Evolutionary conservation across 106 monocot species (phyloP).

Genomic region (Dendrobium huoshanense): DNA sequence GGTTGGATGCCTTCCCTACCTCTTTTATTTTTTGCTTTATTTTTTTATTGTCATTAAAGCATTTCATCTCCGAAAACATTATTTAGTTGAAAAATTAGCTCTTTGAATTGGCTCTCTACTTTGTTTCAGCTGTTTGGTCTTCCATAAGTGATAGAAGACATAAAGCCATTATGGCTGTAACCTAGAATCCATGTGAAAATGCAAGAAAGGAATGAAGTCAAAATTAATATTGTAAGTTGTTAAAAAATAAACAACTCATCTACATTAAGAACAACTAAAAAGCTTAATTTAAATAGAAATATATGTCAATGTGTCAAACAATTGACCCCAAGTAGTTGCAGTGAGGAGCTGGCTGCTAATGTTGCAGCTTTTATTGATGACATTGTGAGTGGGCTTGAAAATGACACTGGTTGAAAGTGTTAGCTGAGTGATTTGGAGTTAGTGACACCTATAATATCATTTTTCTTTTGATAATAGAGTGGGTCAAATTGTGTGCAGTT

Average conservation of each 20-base stretch:
- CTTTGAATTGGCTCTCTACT: background rate
- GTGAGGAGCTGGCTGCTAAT: background rate
- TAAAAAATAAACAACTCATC: background rate
- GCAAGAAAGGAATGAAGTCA: background rate
- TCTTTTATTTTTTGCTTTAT: background rate
- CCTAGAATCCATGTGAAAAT: background rate
- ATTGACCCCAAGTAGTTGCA: background rate
- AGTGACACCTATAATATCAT: background rate
- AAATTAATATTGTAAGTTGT: background rate
- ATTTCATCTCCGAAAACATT: background rate
- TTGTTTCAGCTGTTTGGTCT: background rate
- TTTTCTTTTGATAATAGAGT: background rate
- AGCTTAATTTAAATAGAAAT: background rate
- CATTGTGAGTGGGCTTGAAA: background rate
- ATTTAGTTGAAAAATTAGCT: background rate
- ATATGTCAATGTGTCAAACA: background rate
- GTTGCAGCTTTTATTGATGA: background rate
- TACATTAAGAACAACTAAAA: background rate
- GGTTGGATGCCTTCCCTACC: conserved; percentile 36
- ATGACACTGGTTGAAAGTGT: background rate
- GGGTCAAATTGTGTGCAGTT: background rate
- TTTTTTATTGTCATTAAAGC: background rate
- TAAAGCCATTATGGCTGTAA: background rate
- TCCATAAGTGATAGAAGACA: background rate
- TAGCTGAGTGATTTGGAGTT: background rate